Base-by-base conservation (phyloP, 176 grass and related monocot species). In the Triticum turgidum region DNA sequence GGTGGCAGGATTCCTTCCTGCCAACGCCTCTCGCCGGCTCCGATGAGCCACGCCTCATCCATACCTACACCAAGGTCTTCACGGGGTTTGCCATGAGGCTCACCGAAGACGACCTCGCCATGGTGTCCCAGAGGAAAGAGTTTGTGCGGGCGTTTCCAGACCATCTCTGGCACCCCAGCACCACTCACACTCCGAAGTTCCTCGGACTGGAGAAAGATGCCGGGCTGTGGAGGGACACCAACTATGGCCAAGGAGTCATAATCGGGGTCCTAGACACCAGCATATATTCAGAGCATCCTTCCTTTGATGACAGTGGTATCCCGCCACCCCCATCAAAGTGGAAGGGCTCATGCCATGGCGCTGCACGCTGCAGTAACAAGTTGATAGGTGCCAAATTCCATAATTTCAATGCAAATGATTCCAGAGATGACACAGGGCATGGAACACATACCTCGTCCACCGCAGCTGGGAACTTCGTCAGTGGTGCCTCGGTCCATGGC, bases 251-350 rank as follows among this genome's bases (percentile, higher is more conserved):
- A 47, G 90, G 93, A 0, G 44, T 80, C 9, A 65, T 94, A 29
- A 71, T 94, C 2, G 93, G 93, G 1, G 25, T 94, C 1, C 56
- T 92, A 2, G 90, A 94, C 81, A 85, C 93, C 1, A 88, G 93
- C 8, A 81, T 94, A 18, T 61, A 44, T 51, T 54, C 62, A 7
- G 24, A 27, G 20, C 90, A 94, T 21, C 93, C 87, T 41, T 94
- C 93, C 41, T 94, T 92, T 73, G 25, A 11, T 20, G 87, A 76
- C 63, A 59, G 44, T 1, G 93, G 85, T 4, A 87, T 92, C 85
- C 88, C 87, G 5, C 87, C 87, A 72, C 90, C 90, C 5, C 87
- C 93, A 0, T n/a, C 78, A n/a, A 90, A 35, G 35, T 94, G 90
- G 93, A 92, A 71, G 15, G 90, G 90, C 3, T 27, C n/a, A 1